These are phyloP conservation scores for Thuja plicata DNA, from an alignment of 83 land plant genomes.

Conservation along the genomic window DNA sequence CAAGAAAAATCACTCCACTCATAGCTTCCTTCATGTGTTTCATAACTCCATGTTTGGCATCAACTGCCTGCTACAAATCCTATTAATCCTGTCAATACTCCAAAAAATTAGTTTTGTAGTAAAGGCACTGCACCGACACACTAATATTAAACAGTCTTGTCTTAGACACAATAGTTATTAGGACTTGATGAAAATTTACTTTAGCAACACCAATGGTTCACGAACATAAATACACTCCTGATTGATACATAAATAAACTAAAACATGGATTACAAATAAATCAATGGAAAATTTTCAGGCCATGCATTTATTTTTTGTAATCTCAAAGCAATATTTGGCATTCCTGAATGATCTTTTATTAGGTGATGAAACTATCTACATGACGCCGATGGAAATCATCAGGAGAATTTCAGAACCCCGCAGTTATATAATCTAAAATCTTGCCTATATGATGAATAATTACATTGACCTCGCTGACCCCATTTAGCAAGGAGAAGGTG, in stretches of 20 bases:
- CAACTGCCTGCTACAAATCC: not conserved
- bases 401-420: not conserved
- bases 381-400: not conserved
- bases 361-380: not conserved
- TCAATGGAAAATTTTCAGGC: not conserved
- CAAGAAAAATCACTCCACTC: not conserved
- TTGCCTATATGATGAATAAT: no score
- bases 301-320: not conserved
- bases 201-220: not conserved
- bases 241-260: not conserved
- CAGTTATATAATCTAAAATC: no score
- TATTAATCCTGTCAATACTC: not conserved
- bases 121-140: not conserved
- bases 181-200: not conserved
- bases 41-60: not conserved
- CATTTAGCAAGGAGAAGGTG: no score
- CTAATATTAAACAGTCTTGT: not conserved
- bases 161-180: not conserved
- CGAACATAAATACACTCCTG: not conserved
- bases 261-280: not conserved
- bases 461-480: no score
- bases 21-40: not conserved
- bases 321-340: not conserved
- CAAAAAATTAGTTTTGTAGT: not conserved
- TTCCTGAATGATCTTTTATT: not conserved